Base-by-base conservation (phyloP, 78 protist species). In the Bodo saltans region DNA sequence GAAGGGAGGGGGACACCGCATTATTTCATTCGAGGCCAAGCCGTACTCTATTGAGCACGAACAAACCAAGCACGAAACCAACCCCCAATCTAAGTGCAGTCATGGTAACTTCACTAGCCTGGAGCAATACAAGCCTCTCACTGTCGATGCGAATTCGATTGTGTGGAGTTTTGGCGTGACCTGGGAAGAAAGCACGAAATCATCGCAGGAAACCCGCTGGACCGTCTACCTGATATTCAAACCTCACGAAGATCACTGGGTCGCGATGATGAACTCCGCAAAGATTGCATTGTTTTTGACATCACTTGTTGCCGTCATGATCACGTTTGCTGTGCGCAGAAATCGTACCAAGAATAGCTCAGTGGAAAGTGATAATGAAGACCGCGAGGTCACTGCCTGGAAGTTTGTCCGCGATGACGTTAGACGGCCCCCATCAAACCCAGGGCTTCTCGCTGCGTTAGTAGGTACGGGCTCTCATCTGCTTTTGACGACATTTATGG, bases 181-280 rank as follows among this genome's bases (percentile, higher is more conserved):
- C 0, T 93, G 94, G 92, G 68, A 83, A 37, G 35, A 37, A 0
- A 21, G 34, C 3, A 74, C 86, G 30, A 68, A 84, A 30, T 47
- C 86, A 26, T 76, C 79, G 33, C 97, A 98, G 98, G 92, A 91
- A 2, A 76, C 93, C 17, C 88, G 99, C 33, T 98, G 98, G 98
- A 99, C 97, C 34, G 34, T 74, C 60, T 97, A 95, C 74, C 88
- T 98, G 30, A 78, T 80, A 86, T 79, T 73, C 23, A 84, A 79
- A 28, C 94, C 88, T 27, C 25, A 47, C 11, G 70, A 89, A n/a
- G 71, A 91, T 42, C 98, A 96, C 87, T 97, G 98, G 99, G 94
- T 95, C 88, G 85, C 96, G 40, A 95, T 98, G 72, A 53, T 95
- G 80, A 96, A 98, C 92, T 92, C 97, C 25, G 79, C 95, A 42